phyloP scores from a whole-genome alignment of 768 basidiomycete genomes.

The Tricholoma flavovirens region DNA sequence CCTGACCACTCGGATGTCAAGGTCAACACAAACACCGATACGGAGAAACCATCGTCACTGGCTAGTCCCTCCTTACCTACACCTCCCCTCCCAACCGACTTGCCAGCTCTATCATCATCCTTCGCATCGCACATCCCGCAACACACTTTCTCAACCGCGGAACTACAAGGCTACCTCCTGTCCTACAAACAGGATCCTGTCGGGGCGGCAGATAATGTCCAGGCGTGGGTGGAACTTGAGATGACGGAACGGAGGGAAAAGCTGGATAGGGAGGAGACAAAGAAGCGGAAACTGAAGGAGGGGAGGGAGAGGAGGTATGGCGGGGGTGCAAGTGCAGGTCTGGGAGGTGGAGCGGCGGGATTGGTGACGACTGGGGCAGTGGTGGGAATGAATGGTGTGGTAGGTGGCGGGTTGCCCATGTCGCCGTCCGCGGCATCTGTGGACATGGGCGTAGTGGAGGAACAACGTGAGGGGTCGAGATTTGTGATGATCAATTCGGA shows the following conservation, averaged over 20 bases:
- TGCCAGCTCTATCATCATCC: constrained; percentile 15
- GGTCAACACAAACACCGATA: neutral
- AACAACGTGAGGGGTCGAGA: neutral
- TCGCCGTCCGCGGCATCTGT: constrained; percentile 16
- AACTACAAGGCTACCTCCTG: constrained; percentile 57
- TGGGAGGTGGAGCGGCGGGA: constrained; percentile 2
- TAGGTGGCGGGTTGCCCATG: neutral
- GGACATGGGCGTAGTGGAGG: neutral
- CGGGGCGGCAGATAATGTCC: constrained; percentile 26
- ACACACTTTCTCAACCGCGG: constrained; percentile 50
- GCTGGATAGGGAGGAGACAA: constrained; percentile 27
- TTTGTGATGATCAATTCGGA: neutral
- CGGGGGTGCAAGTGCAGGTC: constrained; percentile 16
- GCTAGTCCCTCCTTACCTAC: neutral
- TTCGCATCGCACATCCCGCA: constrained; percentile 42
- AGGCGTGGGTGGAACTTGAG: constrained; percentile 40
- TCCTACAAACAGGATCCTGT: constrained; percentile 34
- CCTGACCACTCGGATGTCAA: neutral
- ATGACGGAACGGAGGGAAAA: constrained; percentile 28
- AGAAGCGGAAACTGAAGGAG: constrained; percentile 20
- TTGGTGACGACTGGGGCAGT: constrained; percentile 1
- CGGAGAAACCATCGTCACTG: constrained; percentile 12
- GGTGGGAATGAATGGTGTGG: neutral
- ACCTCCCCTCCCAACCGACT: neutral
- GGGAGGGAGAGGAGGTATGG: constrained; percentile 22